A percentile compares a stretch with the other conserved stretches of the same genome.
These are phyloP conservation scores for Vanilla planifolia DNA, from an alignment of 106 monocot genomes.

Conservation along the genomic window DNA sequence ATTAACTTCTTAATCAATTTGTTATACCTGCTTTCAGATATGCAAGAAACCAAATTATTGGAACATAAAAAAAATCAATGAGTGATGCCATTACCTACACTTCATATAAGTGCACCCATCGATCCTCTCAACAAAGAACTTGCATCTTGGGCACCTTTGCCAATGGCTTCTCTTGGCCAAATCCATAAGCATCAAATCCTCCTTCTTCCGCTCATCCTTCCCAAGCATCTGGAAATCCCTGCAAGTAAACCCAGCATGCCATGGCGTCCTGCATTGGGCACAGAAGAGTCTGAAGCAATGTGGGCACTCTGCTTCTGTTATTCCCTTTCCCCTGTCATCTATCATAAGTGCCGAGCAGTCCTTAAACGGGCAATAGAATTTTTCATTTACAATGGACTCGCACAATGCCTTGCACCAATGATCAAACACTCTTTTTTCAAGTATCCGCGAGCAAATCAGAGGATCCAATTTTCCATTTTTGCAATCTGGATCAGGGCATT, in stretches of 20 bases:
- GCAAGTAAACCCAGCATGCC: slow-evolving; percentile 12
- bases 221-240: slow-evolving; percentile 18
- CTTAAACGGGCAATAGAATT: slow-evolving; percentile 64
- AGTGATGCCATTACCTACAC: slow-evolving; percentile 35
- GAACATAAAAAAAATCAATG: background rate
- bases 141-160: slow-evolving; percentile 57
- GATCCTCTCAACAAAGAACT: slow-evolving; percentile 54
- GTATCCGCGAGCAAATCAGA: slow-evolving; percentile 25
- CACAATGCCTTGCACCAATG: slow-evolving; percentile 46
- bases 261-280: slow-evolving; percentile 1
- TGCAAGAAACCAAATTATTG: too few relatives aligned
- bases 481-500: slow-evolving; percentile 63
- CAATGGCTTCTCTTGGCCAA: slow-evolving; percentile 37
- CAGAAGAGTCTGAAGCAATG: slow-evolving; percentile 4
- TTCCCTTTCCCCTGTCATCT: slow-evolving; percentile 9
- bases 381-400: slow-evolving; percentile 22
- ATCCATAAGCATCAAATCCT: slow-evolving; percentile 42
- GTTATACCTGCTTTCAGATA: too few relatives aligned
- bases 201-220: slow-evolving; percentile 21
- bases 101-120: slow-evolving; percentile 45
- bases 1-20: background rate
- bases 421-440: slow-evolving; percentile 32
- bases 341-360: slow-evolving; percentile 70
- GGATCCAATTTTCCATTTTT: slow-evolving; percentile 33
- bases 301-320: slow-evolving; percentile 32